Evolutionary conservation across 2,329 filamentous ascomycete genomes (phyloP), one percentile per base, ranked within the genome.

Genomic region (Thermoascus crustaceus): DNA sequence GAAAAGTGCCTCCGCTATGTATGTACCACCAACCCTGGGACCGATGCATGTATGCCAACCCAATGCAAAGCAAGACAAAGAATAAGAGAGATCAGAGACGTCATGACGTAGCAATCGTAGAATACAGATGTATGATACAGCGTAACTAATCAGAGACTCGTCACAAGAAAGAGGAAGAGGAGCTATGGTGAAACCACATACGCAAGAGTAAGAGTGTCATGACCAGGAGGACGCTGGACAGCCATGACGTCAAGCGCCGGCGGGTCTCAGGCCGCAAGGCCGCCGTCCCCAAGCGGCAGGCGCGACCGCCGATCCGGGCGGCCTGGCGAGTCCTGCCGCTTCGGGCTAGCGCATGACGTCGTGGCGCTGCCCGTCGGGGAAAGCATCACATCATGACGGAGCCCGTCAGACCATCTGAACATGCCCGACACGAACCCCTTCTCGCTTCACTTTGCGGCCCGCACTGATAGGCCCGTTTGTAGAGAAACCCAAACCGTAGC

Each of bases 201-300:
- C 16, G 7, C 14, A 16, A 13, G 21, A 8, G 30, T 21, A 4
- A n/a, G 10, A 18, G 16, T 16, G 21, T 13, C 20, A 9, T 7
- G 18, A 32, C 18, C 17, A 6, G 7, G 30, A 32, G 2, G 17
- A 13, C 13, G 18, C 7, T 4, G 5, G 8, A n/a, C 8, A 17
- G 18, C 14, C 16, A 34, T 52, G 49, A 52, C 39, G 43, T 52
- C 49, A 52, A 32, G 24, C 24, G 24, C n/a, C n/a, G 29, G 34
- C 21, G 39, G 37, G 37, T 36, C 38, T 22, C 34, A 32, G 37
- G 39, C 34, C 38, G 34, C 14, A 35, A 35, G n/a, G 10, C 11
- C 20, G 16, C 2, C 7, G n/a, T 14, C 32, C 44, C 35, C 13
- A 43, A 42, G 16, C 17, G 35, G 48, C 37, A 50, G 27, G 18